Base-by-base conservation (phyloP, 2,329 filamentous ascomycete genomes). In the Aspergillus costaricaensis region DNA sequence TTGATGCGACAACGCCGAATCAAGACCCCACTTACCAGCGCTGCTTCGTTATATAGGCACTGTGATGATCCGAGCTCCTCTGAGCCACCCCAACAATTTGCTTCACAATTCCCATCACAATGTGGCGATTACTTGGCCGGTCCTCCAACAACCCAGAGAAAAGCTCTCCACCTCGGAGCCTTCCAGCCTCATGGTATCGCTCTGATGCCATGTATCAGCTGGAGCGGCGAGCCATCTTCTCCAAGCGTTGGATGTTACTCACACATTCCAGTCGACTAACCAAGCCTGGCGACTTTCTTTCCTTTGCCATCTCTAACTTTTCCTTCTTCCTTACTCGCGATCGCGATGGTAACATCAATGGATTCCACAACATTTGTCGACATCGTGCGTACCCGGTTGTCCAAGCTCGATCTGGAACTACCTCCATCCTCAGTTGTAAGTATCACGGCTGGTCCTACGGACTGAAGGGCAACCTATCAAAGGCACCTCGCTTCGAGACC, bases 361-460 rank as follows among this genome's bases (percentile, higher is more conserved):
- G 62, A 14, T 68, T 70, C 32, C 68, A 70, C 41, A 70, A 70
- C 19, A 25, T 70, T 44, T 70, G 68, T 36, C 67, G 67, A 8
- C 67, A 70, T 47, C 66, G 68, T n/a, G 60, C 59, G 7, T 64
- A 62, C 32, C 62, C 68, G 10, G 58, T 68, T 6, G 51, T 70
- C 2, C 62, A 65, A 25, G 27, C 54, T 3, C 58, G 60, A 0
- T 63, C 60, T 3, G 67, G 68, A 6, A 62, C 61, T 9, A 30
- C 61, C 15, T 58, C 62, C 0, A 69, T 70, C 21, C 48, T 66
- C 4, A 64, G 58, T 47, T 70, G 68, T 57, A 67, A 65, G 50
- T 70, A 70, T 38, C 65, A 70, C 21, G 67, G 68, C 12, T 70
- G 67, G 68, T 70, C 68, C 14, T 70, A 70, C 12, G 59, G 65